Evolutionary conservation across 805 yeast species (phyloP).

Genomic region (Saturnispora kantuleensis): DNA sequence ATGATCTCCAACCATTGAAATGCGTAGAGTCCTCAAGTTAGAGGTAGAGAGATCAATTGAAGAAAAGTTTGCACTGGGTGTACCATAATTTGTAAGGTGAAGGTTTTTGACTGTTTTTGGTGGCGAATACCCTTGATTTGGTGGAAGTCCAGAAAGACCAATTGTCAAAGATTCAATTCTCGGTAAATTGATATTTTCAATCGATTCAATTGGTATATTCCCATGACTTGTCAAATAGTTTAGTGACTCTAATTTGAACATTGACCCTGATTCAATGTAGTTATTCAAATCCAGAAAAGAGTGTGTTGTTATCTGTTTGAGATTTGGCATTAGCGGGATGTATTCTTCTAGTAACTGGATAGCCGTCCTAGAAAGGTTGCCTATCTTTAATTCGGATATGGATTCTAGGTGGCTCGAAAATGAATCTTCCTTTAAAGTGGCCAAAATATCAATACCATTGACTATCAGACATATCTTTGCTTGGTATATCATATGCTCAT

Average conservation of each 20-base stretch:
- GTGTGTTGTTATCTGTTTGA: background rate
- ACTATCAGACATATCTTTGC: background rate
- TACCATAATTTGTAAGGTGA: conserved; percentile 1
- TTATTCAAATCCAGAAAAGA: background rate
- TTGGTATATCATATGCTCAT: background rate
- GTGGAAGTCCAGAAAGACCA: background rate
- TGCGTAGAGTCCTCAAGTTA: background rate
- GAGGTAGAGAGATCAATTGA: background rate
- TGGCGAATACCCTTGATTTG: background rate
- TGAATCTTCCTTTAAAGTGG: background rate
- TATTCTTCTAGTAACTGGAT: background rate
- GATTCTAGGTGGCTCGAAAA: background rate
- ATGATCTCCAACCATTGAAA: background rate
- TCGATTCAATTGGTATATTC: background rate
- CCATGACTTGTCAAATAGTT: background rate
- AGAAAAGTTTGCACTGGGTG: background rate
- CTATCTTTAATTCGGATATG: background rate
- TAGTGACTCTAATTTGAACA: background rate
- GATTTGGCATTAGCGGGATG: conserved; percentile 1
- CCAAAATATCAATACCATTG: conserved; percentile 1
- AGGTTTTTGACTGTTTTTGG: background rate
- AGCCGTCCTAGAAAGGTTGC: background rate
- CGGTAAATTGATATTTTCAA: background rate
- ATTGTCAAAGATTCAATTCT: background rate
- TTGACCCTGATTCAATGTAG: background rate